A percentile compares a stretch with the other conserved stretches of the same genome.
phyloP scores from a whole-genome alignment of 2,329 filamentous ascomycete genomes.

The Aspergillus oerlinghausenensis region DNA sequence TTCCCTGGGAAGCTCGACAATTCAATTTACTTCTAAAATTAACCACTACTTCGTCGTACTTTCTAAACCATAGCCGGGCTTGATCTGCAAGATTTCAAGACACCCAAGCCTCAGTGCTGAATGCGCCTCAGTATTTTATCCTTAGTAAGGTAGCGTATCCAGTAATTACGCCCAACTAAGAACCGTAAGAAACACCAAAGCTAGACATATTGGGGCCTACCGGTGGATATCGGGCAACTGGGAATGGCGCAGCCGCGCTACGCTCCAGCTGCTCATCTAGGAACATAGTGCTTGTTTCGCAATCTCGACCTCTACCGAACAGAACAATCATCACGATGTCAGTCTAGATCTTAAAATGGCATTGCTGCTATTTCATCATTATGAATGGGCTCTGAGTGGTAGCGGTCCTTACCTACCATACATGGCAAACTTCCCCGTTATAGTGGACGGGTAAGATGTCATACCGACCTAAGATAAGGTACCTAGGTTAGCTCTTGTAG shows the following conservation, averaged over 20 bases:
- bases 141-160: not conserved
- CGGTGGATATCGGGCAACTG: too few relatives aligned
- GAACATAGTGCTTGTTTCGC: too few relatives aligned
- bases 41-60: not conserved
- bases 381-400: too few relatives aligned
- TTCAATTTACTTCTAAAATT: not conserved
- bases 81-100: not conserved
- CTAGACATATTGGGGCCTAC: not conserved
- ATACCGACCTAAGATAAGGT: too few relatives aligned
- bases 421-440: too few relatives aligned
- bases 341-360: too few relatives aligned
- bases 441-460: too few relatives aligned
- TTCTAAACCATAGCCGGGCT: not conserved
- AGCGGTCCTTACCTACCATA: too few relatives aligned
- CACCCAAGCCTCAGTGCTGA: not conserved
- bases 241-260: not conserved
- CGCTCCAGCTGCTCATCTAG: not conserved
- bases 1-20: not conserved
- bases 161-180: not conserved
- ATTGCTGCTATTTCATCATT: too few relatives aligned
- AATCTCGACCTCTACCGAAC: too few relatives aligned
- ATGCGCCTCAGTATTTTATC: not conserved
- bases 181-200: not conserved
- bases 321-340: too few relatives aligned
- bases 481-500: not conserved